These are phyloP conservation scores for Apiotrichum veenhuisii DNA, from an alignment of 1,284 basidiomycete genomes.

Conservation along the genomic window DNA sequence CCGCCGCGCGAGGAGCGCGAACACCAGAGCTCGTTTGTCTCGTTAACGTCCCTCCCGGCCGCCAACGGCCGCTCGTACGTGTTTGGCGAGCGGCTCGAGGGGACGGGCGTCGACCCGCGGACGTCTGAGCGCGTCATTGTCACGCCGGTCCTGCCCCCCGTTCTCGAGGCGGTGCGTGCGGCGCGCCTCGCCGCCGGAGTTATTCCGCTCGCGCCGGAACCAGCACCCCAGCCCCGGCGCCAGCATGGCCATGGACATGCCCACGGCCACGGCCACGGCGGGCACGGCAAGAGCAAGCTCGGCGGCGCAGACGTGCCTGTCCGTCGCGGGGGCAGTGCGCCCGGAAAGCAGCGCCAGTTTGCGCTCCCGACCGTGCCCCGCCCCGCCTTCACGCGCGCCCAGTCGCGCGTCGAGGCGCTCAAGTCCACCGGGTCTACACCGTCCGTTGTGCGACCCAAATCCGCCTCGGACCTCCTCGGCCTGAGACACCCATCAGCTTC, in stretches of 20 bases:
- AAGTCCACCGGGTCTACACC: slow-evolving; percentile 5
- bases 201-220: background rate
- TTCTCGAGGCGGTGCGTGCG: slow-evolving; percentile 58
- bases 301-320: slow-evolving; percentile 13
- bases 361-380: slow-evolving; percentile 30
- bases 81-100: background rate
- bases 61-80: background rate
- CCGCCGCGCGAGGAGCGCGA: slow-evolving; percentile 2
- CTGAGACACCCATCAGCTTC: slow-evolving; percentile 13
- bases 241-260: too few relatives aligned
- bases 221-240: background rate
- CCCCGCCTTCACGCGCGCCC: slow-evolving; percentile 13
- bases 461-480: slow-evolving; percentile 45
- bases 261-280: background rate
- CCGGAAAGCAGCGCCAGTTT: slow-evolving; percentile 26
- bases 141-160: slow-evolving; percentile 59
- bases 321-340: slow-evolving; percentile 27
- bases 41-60: background rate
- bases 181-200: slow-evolving; percentile 44
- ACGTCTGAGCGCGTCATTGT: slow-evolving; percentile 51
- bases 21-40: background rate
- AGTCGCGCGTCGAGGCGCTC: slow-evolving; percentile 30
- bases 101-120: background rate
- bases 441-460: slow-evolving; percentile 37
- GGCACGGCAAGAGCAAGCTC: background rate